Base-by-base conservation (phyloP, 768 basidiomycete species). In the Cubamyces sp. region DNA sequence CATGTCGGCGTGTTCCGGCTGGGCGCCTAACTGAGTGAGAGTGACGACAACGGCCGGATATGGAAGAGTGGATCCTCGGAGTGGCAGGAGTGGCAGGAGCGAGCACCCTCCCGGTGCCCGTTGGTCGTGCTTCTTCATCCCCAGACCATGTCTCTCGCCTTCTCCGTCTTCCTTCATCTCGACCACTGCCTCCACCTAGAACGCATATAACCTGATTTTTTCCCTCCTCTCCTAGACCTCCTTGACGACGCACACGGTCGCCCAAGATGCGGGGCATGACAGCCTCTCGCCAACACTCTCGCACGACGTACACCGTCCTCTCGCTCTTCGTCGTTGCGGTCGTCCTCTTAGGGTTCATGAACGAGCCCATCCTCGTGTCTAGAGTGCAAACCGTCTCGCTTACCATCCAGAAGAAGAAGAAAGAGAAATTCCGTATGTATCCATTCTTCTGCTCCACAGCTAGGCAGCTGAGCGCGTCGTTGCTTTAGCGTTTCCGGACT, bases 401-500 rank as follows among this genome's bases (percentile, higher is more conserved):
- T 46, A 49, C 39, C 39, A 46, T 42, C 28, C 55, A 43, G 39
- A 62, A 58, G 28, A 62, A 63, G 58, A 65, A 65, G 55, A 61
- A 60, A 12, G 37, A 56, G 21, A 61, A 68, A 53, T 57, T 61
- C 51, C 62, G 60, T 64, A 53, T 34, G 49, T 39, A 30, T 43
- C 28, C 45, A 26, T 23, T 15, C 6, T 34, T 26, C 2, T 42
- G 0, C 64, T 21, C 56, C 45, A 14, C 57, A 61, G 54, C 34
- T 26, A 15, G 26, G 11, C 28, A 63, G 60, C 40, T 2, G 34
- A 64, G 26, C 50, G 45, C 37, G 21, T 18, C 42, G 23, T 16
- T 5, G n/a, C 8, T 23, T 5, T 54, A 82, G 81, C 73, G 7
- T 69, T 78, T 61, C 85, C 87, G 5, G 85, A 89, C 70, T 86